Conservation (phyloP, 2,329 filamentous ascomycete genomes). For the Aspergillus viridinutans region DNA sequence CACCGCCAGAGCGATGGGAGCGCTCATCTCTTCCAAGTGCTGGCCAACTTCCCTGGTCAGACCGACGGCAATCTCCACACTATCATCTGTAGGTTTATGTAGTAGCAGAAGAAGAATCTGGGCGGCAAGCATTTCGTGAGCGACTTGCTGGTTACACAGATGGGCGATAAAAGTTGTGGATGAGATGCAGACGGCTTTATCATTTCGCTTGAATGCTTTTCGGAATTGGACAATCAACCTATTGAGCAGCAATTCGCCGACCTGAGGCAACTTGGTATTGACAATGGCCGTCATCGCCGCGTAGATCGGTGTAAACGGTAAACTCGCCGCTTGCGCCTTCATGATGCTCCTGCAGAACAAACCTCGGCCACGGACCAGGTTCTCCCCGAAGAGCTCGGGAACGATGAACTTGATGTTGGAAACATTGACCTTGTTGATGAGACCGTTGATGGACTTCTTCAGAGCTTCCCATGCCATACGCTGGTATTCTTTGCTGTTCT, state of each 20-base stretch:
- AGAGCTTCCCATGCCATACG: conserved; percentile 98
- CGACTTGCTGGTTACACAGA: conserved; percentile 92
- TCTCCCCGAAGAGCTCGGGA: conserved; percentile 92
- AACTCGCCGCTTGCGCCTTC: conserved; percentile 94
- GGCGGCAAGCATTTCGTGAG: conserved; percentile 86
- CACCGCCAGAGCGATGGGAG: conserved; percentile 78
- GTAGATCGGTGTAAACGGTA: conserved; percentile 95
- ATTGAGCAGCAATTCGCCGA: conserved; percentile 84
- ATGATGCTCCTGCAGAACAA: conserved; percentile 95
- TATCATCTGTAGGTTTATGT: conserved; percentile 94
- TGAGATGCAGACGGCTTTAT: conserved; percentile 91
- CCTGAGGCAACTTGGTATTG: conserved; percentile 93
- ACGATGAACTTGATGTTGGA: conserved; percentile 98
- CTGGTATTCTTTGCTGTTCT: conserved; percentile 93
- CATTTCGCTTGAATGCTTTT: conserved; percentile 92
- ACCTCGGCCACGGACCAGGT: conserved; percentile 83
- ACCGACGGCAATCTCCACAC: conserved; percentile 93
- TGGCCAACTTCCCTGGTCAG: conserved; percentile 90
- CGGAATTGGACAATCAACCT: conserved; percentile 87
- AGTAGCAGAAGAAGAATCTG: conserved; percentile 89
- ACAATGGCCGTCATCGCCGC: conserved; percentile 94
- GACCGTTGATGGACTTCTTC: conserved; percentile 97
- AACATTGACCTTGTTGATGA: conserved; percentile 99
- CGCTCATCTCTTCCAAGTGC: conserved; percentile 92
- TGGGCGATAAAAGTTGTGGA: conserved; percentile 94